Base-by-base conservation (phyloP, 371 early-diverging fungal genomes). In the Zopfochytrium polystomum region DNA sequence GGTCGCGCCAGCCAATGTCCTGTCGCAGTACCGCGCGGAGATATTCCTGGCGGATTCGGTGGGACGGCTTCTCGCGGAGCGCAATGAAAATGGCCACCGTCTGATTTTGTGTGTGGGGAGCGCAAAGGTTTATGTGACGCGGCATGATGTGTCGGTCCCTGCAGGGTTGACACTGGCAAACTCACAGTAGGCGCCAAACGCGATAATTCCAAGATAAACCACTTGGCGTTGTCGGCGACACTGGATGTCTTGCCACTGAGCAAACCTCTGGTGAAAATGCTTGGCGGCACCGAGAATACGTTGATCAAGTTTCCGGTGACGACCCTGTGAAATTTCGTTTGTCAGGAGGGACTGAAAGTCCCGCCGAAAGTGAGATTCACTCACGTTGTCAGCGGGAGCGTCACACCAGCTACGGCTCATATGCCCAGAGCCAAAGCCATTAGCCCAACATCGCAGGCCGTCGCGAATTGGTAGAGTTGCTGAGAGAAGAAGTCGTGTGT, bases 1-100 rank as follows among this genome's bases (percentile, higher is more conserved):
- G 78, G 63, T 98, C 98, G 66, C 92, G 94, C 88, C 90, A 98
- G 20, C 83, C 87, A 60, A 93, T 83, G 25, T 97, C 90, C 70
- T 96, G 95, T 27, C 90, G 84, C 43, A 98, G 62, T 20, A 78
- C 67, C 22, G 70, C 53, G 26, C 66, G 34, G 33, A 78, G 54
- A 55, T 73, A 78, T 15, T 50, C 62, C 48, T 73, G 69, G 11
- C 75, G 62, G n/a, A 74, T 66, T 42, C 66, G 31, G 53, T 59
- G 50, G 25, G 60, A 35, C 3, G 42, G 7, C n/a, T 33, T n/a
- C 70, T 73, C 64, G 57, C 67, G 54, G 61, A 72, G 46, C 50
- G 35, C 51, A 15, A 59, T 34, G 18, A 25, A 59, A 34, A 43
- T 44, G 15, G 72, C 52, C 75, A 69, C 66, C n/a, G n/a, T n/a